Evolutionary conservation across 179 eudicot species (phyloP).

Genomic region (Kewa caespitosa): DNA sequence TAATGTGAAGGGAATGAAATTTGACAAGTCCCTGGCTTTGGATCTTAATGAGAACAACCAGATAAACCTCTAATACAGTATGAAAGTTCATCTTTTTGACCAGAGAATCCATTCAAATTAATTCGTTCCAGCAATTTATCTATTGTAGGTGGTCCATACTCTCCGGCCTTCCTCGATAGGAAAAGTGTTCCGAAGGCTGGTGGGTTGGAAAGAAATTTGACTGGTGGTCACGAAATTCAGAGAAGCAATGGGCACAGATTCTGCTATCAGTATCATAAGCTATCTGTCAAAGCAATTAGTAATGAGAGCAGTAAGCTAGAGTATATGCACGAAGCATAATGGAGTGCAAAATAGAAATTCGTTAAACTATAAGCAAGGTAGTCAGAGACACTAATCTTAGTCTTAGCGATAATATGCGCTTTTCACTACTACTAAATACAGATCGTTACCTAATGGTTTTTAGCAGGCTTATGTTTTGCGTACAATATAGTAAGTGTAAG

Average conservation of each 20-base stretch:
- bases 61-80: background rate
- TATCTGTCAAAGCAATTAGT: conserved; percentile 1
- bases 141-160: conserved; percentile 6
- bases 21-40: conserved; percentile 7
- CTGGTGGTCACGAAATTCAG: background rate
- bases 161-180: background rate
- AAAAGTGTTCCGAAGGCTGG: no score
- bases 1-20: background rate
- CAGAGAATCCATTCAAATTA: background rate
- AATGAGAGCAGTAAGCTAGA: background rate
- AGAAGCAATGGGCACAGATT: background rate
- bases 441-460: no score
- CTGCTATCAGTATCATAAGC: conserved; percentile 1
- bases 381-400: no score
- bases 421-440: no score
- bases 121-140: background rate
- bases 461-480: no score
- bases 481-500: no score
- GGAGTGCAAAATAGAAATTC: no score
- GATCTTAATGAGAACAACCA: conserved; percentile 12
- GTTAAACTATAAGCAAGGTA: no score
- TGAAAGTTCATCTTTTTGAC: background rate
- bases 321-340: background rate
- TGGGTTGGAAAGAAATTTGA: no score
- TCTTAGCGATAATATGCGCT: background rate